Evolutionary conservation across 2,329 filamentous ascomycete species (phyloP).

Genomic region (Penicillium sclerotiorum): DNA sequence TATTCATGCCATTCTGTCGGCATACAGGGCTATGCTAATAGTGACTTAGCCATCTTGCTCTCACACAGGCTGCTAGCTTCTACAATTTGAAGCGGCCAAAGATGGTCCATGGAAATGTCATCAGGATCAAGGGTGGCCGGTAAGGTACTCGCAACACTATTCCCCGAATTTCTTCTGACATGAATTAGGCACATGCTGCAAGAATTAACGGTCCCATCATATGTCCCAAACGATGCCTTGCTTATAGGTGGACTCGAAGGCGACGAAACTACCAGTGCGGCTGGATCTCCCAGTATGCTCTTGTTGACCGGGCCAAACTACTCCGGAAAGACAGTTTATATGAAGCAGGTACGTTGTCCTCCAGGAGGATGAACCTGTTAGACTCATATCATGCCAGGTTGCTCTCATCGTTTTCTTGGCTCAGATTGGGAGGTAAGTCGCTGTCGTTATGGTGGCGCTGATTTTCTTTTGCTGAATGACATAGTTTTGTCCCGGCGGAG

Average conservation of each 20-base stretch:
- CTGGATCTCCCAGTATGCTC: conserved; percentile 65
- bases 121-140: conserved; percentile 77
- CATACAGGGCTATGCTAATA: background rate
- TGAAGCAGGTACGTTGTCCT: conserved; percentile 67
- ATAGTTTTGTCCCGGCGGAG: conserved; percentile 81
- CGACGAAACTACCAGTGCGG: background rate
- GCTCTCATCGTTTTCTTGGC: conserved; percentile 90
- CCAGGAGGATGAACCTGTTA: background rate
- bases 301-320: conserved; percentile 92
- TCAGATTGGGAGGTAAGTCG: conserved; percentile 69
- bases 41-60: conserved; percentile 66
- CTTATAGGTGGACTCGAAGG: conserved; percentile 60
- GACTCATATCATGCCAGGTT: conserved; percentile 45
- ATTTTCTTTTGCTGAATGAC: background rate
- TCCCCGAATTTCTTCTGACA: conserved; percentile 8
- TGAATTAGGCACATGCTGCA: conserved; percentile 72
- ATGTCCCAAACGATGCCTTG: conserved; percentile 79
- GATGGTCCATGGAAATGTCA: conserved; percentile 69
- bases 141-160: conserved; percentile 30
- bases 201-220: conserved; percentile 77
- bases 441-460: background rate
- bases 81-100: conserved; percentile 72
- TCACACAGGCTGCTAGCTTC: conserved; percentile 74
- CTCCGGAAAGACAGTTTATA: conserved; percentile 93
- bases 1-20: background rate